Conservation (phyloP, 2,329 filamentous ascomycete species). For the Sclerotinia nivalis region DNA sequence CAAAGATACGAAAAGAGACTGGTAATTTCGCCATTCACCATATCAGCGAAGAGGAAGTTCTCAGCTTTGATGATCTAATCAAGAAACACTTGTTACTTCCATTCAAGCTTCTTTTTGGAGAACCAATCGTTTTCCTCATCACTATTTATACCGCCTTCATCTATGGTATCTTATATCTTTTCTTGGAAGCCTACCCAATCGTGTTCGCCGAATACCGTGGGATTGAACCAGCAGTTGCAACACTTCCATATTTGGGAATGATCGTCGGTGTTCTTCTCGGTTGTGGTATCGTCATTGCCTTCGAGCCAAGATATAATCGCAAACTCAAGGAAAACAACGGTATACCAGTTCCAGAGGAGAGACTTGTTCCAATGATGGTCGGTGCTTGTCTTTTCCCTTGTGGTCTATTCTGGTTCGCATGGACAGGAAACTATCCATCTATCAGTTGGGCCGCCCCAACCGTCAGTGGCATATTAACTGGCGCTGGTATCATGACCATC, state of each 20-base stretch:
- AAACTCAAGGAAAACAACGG: conserved; percentile 39
- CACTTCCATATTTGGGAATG: conserved; percentile 36
- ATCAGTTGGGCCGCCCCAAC: conserved; percentile 43
- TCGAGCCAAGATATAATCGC: conserved; percentile 64
- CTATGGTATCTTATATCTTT: conserved; percentile 55
- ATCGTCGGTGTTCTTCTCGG: conserved; percentile 69
- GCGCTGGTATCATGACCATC: conserved; percentile 59
- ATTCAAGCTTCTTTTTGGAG: conserved; percentile 55
- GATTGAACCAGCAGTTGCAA: conserved; percentile 40
- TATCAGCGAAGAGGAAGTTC: conserved; percentile 44
- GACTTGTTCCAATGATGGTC: conserved; percentile 46
- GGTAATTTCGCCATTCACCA: conserved; percentile 41
- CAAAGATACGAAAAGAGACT: conserved; percentile 46
- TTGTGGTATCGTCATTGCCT: conserved; percentile 60
- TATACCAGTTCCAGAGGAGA: conserved; percentile 42
- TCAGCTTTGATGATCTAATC: conserved; percentile 42
- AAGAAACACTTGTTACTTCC: conserved; percentile 42
- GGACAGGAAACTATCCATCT: conserved; percentile 43
- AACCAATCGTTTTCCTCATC: conserved; percentile 62
- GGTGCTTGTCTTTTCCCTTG: conserved; percentile 44
- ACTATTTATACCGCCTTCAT: conserved; percentile 53
- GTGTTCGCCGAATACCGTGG: conserved; percentile 46
- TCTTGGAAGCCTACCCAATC: conserved; percentile 52
- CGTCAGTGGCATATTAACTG: conserved; percentile 52
- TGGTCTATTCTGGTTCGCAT: conserved; percentile 45